These are phyloP conservation scores for Epichloe coenophiala DNA, from an alignment of 2,329 filamentous ascomycete genomes.

Conservation along the genomic window DNA sequence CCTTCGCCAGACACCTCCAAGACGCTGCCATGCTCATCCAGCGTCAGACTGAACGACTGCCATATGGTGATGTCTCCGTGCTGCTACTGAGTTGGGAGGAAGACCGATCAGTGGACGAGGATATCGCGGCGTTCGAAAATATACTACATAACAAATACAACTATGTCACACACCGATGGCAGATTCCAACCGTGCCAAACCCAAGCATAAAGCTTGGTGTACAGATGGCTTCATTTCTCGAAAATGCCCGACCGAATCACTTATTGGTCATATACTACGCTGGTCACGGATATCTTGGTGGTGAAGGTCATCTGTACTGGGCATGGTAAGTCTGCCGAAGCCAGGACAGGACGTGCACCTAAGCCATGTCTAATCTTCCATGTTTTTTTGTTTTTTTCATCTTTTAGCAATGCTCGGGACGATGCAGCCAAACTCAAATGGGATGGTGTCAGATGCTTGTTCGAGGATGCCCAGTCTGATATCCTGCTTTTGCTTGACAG, in stretches of 20 bases:
- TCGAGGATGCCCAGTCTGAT: constrained; percentile 50
- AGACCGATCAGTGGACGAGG: constrained; percentile 37
- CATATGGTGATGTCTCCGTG: constrained; percentile 46
- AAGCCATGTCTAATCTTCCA: constrained; percentile 19
- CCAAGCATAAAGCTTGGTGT: constrained; percentile 48
- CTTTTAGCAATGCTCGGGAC: constrained; percentile 38
- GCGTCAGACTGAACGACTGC: constrained; percentile 44
- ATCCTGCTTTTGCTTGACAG: constrained; percentile 49
- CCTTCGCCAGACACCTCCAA: constrained; percentile 53
- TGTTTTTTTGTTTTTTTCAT: constrained; percentile 9
- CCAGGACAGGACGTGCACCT: neutral
- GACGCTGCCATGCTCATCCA: constrained; percentile 56
- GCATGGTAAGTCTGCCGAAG: constrained; percentile 40
- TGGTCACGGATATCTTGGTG: constrained; percentile 44
- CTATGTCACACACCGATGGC: constrained; percentile 46
- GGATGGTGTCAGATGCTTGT: constrained; percentile 47
- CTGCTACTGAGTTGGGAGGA: constrained; percentile 51
- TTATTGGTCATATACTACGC: constrained; percentile 53
- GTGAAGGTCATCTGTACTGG: constrained; percentile 51
- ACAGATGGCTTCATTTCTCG: constrained; percentile 45
- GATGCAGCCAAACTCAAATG: constrained; percentile 50
- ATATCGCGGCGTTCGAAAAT: constrained; percentile 40
- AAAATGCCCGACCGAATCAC: constrained; percentile 42
- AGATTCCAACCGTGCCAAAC: constrained; percentile 45
- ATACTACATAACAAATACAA: constrained; percentile 47